Evolutionary conservation across 2,329 filamentous ascomycete genomes (phyloP).

Genomic region (Aspergillus neoniger): DNA sequence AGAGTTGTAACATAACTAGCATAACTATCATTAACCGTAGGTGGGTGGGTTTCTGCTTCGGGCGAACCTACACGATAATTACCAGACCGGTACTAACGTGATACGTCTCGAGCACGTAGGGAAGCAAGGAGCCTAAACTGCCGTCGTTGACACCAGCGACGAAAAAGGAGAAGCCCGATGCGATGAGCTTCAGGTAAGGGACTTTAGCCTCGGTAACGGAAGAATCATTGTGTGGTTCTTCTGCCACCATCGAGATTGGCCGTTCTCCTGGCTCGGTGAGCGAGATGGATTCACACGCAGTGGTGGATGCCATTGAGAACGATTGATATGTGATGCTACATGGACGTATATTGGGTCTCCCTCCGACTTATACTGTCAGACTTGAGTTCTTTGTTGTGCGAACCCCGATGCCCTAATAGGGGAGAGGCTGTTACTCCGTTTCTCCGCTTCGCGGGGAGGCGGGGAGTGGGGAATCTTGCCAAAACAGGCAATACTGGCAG

Average conservation of each 20-base stretch:
- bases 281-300: neutral
- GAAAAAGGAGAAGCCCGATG: constrained; percentile 64
- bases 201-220: neutral
- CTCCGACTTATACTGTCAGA: too few relatives aligned
- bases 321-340: too few relatives aligned
- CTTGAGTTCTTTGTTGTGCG: too few relatives aligned
- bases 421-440: neutral
- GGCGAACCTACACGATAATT: constrained; percentile 51
- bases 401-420: neutral
- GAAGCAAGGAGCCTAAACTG: constrained; percentile 63
- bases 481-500: neutral
- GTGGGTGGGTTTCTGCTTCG: neutral
- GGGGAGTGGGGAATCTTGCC: neutral
- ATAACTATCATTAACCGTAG: neutral
- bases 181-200: constrained; percentile 51
- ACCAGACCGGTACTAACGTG: constrained; percentile 55
- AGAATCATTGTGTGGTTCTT: neutral
- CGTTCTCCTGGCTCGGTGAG: neutral
- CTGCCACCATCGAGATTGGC: neutral
- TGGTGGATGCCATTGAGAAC: neutral
- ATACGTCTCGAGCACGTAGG: constrained; percentile 62
- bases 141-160: constrained; percentile 67
- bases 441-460: too few relatives aligned
- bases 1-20: constrained; percentile 59
- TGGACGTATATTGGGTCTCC: too few relatives aligned